Conservation (phyloP, 2,329 filamentous ascomycete species). For the Alternaria angustiovoidea region DNA sequence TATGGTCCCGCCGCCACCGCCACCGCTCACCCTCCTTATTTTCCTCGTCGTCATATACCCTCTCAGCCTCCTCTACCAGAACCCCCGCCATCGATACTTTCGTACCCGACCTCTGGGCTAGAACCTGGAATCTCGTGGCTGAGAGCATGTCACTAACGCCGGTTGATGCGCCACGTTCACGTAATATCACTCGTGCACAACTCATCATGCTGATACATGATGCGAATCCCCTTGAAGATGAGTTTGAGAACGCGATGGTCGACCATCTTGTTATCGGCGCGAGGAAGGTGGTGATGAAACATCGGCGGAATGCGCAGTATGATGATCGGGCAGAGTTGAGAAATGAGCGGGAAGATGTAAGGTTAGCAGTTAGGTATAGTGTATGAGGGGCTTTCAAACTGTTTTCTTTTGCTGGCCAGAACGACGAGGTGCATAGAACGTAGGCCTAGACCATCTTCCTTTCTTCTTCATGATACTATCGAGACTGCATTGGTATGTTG, state of each 20-base stretch:
- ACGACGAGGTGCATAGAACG: not conserved
- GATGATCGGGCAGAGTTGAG: constrained; percentile 1
- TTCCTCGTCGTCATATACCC: not conserved
- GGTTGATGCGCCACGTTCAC: not conserved
- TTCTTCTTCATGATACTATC: not conserved
- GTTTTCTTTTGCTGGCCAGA: not conserved
- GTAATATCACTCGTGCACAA: constrained; percentile 1
- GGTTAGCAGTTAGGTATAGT: not conserved
- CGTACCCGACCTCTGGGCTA: constrained; percentile 3
- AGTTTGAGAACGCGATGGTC: not conserved
- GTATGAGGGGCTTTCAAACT: not conserved
- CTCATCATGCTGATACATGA: not conserved
- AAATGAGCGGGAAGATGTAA: not conserved
- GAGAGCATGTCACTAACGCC: not conserved
- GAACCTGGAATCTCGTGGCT: constrained; percentile 3
- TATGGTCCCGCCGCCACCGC: not conserved
- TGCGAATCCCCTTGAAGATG: not conserved
- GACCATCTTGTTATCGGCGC: not conserved
- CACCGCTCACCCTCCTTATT: not conserved
- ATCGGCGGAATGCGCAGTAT: not conserved
- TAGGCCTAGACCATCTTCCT: not conserved
- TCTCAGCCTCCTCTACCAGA: not conserved
- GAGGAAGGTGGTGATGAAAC: constrained; percentile 3
- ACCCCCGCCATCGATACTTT: not conserved
- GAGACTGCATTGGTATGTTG: not conserved